These are phyloP conservation scores for Phaseolus coccineus DNA, from an alignment of 331 rosid genomes.

Conservation along the genomic window DNA sequence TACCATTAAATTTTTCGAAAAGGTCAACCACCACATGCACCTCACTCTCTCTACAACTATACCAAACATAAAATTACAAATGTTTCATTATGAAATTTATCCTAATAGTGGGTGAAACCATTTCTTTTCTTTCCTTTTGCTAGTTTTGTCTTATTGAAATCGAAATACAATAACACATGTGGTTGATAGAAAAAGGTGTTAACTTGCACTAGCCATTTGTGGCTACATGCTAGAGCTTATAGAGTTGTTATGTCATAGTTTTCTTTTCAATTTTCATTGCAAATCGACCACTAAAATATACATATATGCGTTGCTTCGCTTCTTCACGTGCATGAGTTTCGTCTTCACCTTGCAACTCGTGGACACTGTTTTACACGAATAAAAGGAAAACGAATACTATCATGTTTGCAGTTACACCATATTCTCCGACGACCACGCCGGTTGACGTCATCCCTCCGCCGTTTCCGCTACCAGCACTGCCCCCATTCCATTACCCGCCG, in stretches of 20 bases:
- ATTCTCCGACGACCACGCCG: neutral
- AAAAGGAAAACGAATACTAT: neutral
- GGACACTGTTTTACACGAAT: neutral
- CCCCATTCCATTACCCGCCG: constrained; percentile 13
- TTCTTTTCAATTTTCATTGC: neutral
- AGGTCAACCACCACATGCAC: constrained; percentile 45
- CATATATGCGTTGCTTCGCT: neutral
- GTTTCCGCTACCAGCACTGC: neutral
- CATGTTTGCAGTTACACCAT: constrained; percentile 32
- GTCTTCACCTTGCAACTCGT: neutral
- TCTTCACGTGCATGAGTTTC: constrained; percentile 22
- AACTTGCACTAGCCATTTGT: neutral
- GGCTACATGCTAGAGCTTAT: neutral
- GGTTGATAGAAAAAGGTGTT: neutral
- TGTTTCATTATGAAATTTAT: neutral
- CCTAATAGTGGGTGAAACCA: neutral
- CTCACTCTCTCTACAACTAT: constrained; percentile 15
- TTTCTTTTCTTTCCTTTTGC: no score
- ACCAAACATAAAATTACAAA: neutral
- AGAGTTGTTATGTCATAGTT: neutral
- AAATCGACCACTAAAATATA: neutral
- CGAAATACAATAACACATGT: neutral
- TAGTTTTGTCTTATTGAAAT: neutral
- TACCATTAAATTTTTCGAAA: neutral
- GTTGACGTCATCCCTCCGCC: constrained; percentile 10